Evolutionary conservation across 192 early-diverging fungal genomes (phyloP), one percentile per base, ranked within the genome.

Genomic region (Linnemannia schmuckeri): DNA sequence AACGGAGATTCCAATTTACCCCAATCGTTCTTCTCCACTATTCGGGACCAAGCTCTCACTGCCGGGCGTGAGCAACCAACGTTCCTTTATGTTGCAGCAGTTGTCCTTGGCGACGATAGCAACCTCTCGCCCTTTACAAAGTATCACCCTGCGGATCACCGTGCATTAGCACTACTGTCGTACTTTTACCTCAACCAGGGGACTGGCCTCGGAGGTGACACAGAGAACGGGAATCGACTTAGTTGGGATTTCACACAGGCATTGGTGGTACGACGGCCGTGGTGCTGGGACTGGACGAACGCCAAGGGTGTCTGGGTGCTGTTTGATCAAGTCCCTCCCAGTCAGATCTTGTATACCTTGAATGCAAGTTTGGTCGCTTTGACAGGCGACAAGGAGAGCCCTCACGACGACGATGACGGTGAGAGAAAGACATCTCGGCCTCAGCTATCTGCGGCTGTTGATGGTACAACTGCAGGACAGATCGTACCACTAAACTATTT

Each of bases 291-390:
- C 49, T 95, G 94, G 94, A 79, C 83, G 0, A 82, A 90, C 20
- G 82, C 80, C 3, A 87, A 95, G 54, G 90, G 92, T 0, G 44
- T 97, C 18, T 95, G 95, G 92, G 76, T 96, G 17, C 84, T 94
- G 38, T 94, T 92, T 72, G 94, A 93, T 72, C 95, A 97, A 37
- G 91, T 99, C 5, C 94, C 96, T 12, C 88, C 90, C 3, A 95
- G 94, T 78, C 97, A 99, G 84, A 76, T 95, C 4, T 87, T 97
- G 38, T 92, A 95, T 77, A 95, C 96, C 1, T 89, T 98, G 33
- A 99, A 98, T 87, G 97, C 96, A 3, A 91, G 91, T 40, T 52
- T 99, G 7, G 97, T 99, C 0, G 97, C 92, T 1, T 88, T 99
- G 6, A 91, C 97, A 12, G 92, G 89, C 6, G 89, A 93, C 80